phyloP scores from a whole-genome alignment of 2,329 filamentous ascomycete genomes.

The Fusarium humuli region DNA sequence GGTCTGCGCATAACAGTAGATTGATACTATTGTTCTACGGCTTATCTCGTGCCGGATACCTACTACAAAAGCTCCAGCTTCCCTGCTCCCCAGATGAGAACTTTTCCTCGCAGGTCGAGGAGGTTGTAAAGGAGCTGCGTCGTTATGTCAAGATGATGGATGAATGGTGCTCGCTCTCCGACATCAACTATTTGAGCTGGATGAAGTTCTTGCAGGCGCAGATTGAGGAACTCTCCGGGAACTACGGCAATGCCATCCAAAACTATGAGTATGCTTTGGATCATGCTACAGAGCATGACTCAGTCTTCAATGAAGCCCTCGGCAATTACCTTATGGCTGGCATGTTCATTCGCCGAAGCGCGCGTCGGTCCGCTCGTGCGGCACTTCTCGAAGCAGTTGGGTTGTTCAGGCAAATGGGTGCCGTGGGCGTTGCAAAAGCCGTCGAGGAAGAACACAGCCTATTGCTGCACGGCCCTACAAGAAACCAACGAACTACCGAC shows the following conservation, averaged over 20 bases:
- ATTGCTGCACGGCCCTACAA: conserved; percentile 71
- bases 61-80: conserved; percentile 63
- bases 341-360: conserved; percentile 73
- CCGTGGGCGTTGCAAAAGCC: conserved; percentile 74
- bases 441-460: conserved; percentile 76
- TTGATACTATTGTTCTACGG: conserved; percentile 71
- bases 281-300: conserved; percentile 74
- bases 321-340: conserved; percentile 80
- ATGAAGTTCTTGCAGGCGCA: conserved; percentile 76
- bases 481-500: conserved; percentile 70
- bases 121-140: conserved; percentile 65
- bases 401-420: conserved; percentile 76
- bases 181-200: conserved; percentile 79
- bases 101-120: conserved; percentile 56
- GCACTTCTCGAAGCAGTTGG: conserved; percentile 75
- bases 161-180: conserved; percentile 71
- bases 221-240: conserved; percentile 69
- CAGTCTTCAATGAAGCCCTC: conserved; percentile 77
- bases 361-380: conserved; percentile 75
- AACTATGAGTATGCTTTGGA: conserved; percentile 79
- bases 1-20: conserved; percentile 70
- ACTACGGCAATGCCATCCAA: conserved; percentile 69
- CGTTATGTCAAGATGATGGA: conserved; percentile 70
- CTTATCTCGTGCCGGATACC: conserved; percentile 64
- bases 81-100: conserved; percentile 58